Percentiles rank a stretch among this genome's conserved stretches.
Conservation (phyloP, 2,329 filamentous ascomycete species). For the Ophiostoma triangulosporum region DNA sequence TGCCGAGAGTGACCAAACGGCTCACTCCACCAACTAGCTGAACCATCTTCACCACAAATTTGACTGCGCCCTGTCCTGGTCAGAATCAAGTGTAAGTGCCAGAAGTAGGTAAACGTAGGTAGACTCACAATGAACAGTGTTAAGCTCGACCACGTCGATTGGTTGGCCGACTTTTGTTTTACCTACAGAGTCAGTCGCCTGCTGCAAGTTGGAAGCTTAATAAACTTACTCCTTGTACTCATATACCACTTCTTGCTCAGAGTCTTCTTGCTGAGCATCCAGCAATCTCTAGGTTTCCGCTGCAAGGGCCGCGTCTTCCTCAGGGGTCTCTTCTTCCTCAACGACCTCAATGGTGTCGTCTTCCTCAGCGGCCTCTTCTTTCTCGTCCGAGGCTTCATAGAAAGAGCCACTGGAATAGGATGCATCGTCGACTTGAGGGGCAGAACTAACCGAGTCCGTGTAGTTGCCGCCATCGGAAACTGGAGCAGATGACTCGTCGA, state of each 20-base stretch:
- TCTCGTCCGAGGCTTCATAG: constrained; percentile 1
- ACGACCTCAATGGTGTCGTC: no score
- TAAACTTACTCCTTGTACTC: no score
- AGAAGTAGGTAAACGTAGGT: no score
- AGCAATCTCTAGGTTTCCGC: no score
- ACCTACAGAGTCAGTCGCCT: no score
- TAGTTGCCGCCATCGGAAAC: background rate
- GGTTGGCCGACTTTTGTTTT: no score
- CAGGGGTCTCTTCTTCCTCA: no score
- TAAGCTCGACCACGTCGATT: background rate
- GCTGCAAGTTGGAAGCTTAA: no score
- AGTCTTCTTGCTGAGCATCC: no score
- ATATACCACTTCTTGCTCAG: no score
- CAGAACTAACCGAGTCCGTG: background rate
- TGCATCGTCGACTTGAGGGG: background rate
- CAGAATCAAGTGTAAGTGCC: background rate
- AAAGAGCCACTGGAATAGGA: background rate
- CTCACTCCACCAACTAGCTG: background rate
- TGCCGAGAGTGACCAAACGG: background rate
- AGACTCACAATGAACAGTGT: background rate
- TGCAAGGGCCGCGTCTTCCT: no score
- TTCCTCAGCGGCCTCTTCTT: background rate
- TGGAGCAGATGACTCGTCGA: background rate
- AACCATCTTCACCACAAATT: background rate
- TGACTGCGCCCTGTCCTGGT: background rate